Base-by-base conservation (phyloP, 2,329 filamentous ascomycete species). In the Rhytidhysteron rufulum region DNA sequence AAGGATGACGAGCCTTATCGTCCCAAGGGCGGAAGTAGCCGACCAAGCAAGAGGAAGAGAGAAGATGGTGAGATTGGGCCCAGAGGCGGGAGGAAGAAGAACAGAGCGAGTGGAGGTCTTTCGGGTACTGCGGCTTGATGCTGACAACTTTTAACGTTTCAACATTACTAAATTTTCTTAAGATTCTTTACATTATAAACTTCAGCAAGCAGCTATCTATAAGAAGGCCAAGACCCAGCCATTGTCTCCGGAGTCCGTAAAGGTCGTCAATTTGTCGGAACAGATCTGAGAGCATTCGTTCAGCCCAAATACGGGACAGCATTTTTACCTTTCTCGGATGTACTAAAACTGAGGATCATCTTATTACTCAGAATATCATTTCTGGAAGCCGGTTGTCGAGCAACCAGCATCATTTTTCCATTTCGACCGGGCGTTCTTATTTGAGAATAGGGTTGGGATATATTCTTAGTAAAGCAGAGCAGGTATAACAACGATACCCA, bases 11-110 rank as follows among this genome's bases (percentile, higher is more conserved):
- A 65, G 10, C 63, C 69, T 3, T 75, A 74, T 47, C 51, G 71
- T 25, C 69, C 71, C 16, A 75, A 75, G 48, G 71, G 72, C 4
- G 71, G 71, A 2, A 69, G 66, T 44, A 65, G 62, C 41, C 58
- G 66, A 24, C 56, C 60, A 6, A 48, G 54, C 8, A 71, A 69
- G 53, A 58, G 66, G 47, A 74, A 74, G 60, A 58, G 69, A 24
- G 64, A 68, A 21, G 63, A 60, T 5, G 65, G 56, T 1, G 65
- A 66, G 15, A 43, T 48, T 7, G 47, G 48, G 9, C 49, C 22
- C 6, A 64, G 60, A 35, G 54, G 52, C 6, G 48, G 53, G 5
- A 53, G 57, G 31, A 64, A 63, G 54, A 65, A 65, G 49, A 59
- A 50, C 24, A 51, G 60, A 16, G 45, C 50, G 8, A 65, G 62